Base-by-base conservation (phyloP, 441 rosid genomes). In the Populus hybrid region DNA sequence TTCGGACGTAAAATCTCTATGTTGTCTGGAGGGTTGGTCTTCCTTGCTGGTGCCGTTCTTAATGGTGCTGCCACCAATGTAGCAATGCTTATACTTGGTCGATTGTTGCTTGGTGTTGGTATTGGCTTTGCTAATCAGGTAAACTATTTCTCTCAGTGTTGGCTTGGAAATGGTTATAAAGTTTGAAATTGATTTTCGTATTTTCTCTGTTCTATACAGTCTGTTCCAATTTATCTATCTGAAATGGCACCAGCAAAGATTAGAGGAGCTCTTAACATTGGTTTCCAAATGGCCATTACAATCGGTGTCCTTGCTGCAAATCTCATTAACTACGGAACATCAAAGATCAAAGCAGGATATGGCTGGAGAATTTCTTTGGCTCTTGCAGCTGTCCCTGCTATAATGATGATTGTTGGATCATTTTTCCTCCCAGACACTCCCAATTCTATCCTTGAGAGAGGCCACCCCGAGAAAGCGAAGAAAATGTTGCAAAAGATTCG, bases 41-140 rank as follows among this genome's bases (percentile, higher is more conserved):
- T 88, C 74, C 86, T 86, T 67, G 40, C 79, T 0, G 91, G 91
- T 9, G 72, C 91, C 1, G 26, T 83, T 6, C 70, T 87, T 68
- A 89, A 87, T 36, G 89, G 90, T n/a, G 42, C 78, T 6, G 90
- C 89, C 9, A 4, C 14, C 5, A 85, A 87, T 11, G 74, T 87
- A 5, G 82, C 65, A 2, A 79, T 87, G 89, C 88, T 85, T 50
- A 89, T 89, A 75, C 20, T 89, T 20, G 90, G 92, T 46, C 87
- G 89, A 59, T 72, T 89, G 71, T 40, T 85, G 77, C 92, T 87
- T 36, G 92, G 90, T 30, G 84, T 89, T 1, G 92, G 90, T 59
- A 90, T 89, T 74, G 92, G 90, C 8, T 87, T 89, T 34, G 88
- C 88, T 68, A 89, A 87, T 74, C 90, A 88, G 88, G 88, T 86